Percentiles rank a stretch among this genome's conserved stretches.
Evolutionary conservation across 345 rosid species (phyloP).

Genomic region (Cardamine occulta): DNA sequence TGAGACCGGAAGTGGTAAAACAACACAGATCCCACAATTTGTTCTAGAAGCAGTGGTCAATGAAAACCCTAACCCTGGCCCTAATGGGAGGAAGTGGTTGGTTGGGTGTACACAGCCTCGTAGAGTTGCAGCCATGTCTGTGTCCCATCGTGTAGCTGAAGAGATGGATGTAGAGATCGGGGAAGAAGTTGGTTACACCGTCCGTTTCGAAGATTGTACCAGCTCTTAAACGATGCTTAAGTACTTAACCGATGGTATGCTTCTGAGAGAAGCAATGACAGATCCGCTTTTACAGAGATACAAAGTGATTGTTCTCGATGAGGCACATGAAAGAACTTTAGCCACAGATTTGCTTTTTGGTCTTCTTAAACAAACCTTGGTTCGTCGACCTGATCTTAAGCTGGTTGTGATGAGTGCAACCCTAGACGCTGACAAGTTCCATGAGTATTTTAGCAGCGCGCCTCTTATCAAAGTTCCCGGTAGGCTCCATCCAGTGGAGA

Average conservation of each 20-base stretch:
- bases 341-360: conserved; percentile 83
- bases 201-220: neutral
- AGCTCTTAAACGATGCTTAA: neutral
- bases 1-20: conserved; percentile 12
- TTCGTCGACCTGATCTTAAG: neutral
- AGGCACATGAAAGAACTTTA: conserved; percentile 80
- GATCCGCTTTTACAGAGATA: conserved; percentile 51
- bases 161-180: neutral
- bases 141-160: neutral
- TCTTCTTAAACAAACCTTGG: conserved; percentile 44
- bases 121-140: neutral
- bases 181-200: neutral
- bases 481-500: neutral
- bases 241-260: conserved; percentile 71
- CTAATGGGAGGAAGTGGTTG: neutral
- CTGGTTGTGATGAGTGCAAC: neutral
- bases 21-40: conserved; percentile 12
- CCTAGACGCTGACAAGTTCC: neutral
- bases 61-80: neutral
- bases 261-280: conserved; percentile 60
- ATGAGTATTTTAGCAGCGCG: neutral
- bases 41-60: neutral
- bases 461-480: neutral
- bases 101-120: conserved; percentile 2
- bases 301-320: conserved; percentile 73